phyloP scores from a whole-genome alignment of 306 rosid species.

The Parietaria judaica region DNA sequence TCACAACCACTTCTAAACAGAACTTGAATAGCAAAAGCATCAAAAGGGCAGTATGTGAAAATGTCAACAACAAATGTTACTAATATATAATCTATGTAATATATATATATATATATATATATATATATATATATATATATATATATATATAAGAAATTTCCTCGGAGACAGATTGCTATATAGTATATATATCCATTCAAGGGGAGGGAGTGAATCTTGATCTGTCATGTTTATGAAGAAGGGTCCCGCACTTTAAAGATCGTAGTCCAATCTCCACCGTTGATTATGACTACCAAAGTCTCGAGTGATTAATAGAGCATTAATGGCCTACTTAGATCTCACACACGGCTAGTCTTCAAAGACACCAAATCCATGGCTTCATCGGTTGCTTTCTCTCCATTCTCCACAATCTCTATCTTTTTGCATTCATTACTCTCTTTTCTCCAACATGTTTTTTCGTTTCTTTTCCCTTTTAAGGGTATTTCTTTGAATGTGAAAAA shows the following conservation, averaged over 20 bases:
- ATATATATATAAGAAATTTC: not conserved
- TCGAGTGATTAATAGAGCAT: not conserved
- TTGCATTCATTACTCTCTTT: not conserved
- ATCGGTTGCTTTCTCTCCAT: conserved; percentile 3
- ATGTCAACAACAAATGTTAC: not conserved
- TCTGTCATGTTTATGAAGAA: conserved; percentile 8
- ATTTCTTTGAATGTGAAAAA: too few species aligned
- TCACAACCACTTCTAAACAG: too few species aligned
- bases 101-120: too few species aligned
- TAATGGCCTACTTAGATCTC: not conserved
- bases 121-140: too few species aligned
- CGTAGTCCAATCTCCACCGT: not conserved
- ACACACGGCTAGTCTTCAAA: not conserved
- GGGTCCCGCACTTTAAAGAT: conserved; percentile 1
- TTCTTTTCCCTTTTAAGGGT: not conserved
- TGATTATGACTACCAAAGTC: not conserved
- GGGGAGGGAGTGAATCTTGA: conserved; percentile 2
- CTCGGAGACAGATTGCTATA: not conserved
- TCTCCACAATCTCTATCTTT: not conserved
- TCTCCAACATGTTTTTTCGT: not conserved
- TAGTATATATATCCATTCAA: not conserved
- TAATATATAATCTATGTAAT: not conserved
- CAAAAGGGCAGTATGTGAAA: not conserved
- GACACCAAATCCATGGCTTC: not conserved
- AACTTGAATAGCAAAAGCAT: not conserved